Evolutionary conservation across 1,284 basidiomycete species (phyloP).

Genomic region (Naganishia liquefaciens): DNA sequence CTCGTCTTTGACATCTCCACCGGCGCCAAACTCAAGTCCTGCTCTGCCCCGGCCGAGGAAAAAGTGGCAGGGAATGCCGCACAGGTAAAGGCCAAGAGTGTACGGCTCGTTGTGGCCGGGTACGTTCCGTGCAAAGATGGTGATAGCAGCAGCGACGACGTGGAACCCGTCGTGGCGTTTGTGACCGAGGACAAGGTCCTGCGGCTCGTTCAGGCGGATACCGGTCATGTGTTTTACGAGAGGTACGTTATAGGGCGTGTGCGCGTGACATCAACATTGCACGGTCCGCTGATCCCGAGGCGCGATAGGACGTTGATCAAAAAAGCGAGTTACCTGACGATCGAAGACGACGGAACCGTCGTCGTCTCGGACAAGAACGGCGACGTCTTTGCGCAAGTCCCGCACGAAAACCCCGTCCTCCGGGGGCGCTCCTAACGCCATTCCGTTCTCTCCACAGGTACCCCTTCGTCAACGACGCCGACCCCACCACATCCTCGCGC

Average conservation of each 20-base stretch:
- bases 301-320: slow-evolving; percentile 32
- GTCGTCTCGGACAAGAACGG: slow-evolving; percentile 51
- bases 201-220: slow-evolving; percentile 30
- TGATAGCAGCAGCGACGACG: neutral
- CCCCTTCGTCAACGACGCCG: slow-evolving; percentile 58
- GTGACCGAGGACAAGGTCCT: slow-evolving; percentile 32
- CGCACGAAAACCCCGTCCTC: no score
- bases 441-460: no score
- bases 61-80: slow-evolving; percentile 2
- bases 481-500: slow-evolving; percentile 40
- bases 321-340: slow-evolving; percentile 31
- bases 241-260: no score
- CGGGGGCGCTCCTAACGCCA: neutral
- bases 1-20: slow-evolving; percentile 11
- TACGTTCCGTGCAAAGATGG: slow-evolving; percentile 24
- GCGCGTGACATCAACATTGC: no score
- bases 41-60: slow-evolving; percentile 2
- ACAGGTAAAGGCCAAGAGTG: slow-evolving; percentile 18
- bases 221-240: slow-evolving; percentile 32
- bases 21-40: slow-evolving; percentile 10
- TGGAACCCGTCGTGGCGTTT: slow-evolving; percentile 31
- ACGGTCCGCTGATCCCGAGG: neutral
- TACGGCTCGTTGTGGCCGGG: slow-evolving; percentile 16
- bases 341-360: slow-evolving; percentile 36
- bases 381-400: slow-evolving; percentile 46